Conservation (phyloP, 1,284 basidiomycete species). For the Papiliotrema terrestris region DNA sequence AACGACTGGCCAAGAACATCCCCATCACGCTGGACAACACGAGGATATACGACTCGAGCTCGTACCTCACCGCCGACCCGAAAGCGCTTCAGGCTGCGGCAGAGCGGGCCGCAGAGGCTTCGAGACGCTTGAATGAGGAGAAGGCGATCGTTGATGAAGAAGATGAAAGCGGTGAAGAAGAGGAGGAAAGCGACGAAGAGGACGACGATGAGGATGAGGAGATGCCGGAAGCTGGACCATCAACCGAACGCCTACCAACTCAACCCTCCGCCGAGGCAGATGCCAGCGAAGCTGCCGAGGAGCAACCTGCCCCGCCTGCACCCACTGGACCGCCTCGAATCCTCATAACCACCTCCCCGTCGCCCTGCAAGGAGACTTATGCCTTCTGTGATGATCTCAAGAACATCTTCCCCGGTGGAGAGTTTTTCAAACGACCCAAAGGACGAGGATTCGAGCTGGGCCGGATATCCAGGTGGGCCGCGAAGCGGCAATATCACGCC, state of each 20-base stretch:
- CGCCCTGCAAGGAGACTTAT: constrained; percentile 76
- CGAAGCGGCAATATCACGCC: constrained; percentile 75
- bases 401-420: constrained; percentile 88
- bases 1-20: constrained; percentile 76
- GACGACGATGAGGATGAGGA: constrained; percentile 37
- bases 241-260: constrained; percentile 47
- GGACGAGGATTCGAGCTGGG: constrained; percentile 93
- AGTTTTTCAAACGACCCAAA: constrained; percentile 85
- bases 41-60: constrained; percentile 76
- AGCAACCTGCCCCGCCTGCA: constrained; percentile 11
- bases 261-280: constrained; percentile 54
- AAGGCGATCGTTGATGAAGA: constrained; percentile 25
- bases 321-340: constrained; percentile 63
- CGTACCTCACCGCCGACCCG: constrained; percentile 70
- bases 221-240: constrained; percentile 42
- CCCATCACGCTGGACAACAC: constrained; percentile 92
- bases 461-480: constrained; percentile 89
- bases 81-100: constrained; percentile 41
- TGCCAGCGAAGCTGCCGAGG: constrained; percentile 17
- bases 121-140: constrained; percentile 29
- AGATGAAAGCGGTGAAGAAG: constrained; percentile 6
- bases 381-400: constrained; percentile 88
- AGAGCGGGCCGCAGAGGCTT: constrained; percentile 36
- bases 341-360: constrained; percentile 84
- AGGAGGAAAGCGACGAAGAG: constrained; percentile 15